phyloP scores from a whole-genome alignment of 2,329 filamentous ascomycete genomes.

The Diaporthe aspalathi region DNA sequence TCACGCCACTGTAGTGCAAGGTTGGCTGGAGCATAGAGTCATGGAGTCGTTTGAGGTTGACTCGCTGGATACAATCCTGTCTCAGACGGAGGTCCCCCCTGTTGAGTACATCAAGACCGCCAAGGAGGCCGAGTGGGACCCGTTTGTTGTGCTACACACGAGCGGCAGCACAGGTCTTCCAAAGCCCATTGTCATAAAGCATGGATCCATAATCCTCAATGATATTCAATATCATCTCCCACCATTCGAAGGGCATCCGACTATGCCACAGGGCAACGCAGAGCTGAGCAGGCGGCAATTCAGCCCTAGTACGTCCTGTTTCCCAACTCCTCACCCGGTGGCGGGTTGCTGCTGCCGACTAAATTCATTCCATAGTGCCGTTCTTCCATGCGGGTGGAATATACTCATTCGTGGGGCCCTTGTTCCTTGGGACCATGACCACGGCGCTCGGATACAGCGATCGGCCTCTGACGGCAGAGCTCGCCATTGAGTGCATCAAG shows the following conservation, averaged over 20 bases:
- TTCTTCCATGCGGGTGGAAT: background rate
- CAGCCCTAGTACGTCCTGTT: no score
- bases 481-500: background rate
- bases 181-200: background rate
- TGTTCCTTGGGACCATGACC: no score
- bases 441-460: background rate
- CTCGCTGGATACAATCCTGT: background rate
- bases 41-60: background rate
- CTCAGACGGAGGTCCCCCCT: background rate
- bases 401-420: no score
- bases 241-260: no score
- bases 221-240: no score
- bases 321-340: no score
- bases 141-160: constrained; percentile 2
- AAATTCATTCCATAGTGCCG: background rate
- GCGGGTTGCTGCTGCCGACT: no score
- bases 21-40: no score
- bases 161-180: constrained; percentile 13
- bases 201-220: background rate
- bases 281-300: no score
- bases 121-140: background rate
- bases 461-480: background rate
- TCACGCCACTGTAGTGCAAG: no score
- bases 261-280: no score
- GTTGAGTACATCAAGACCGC: background rate